phyloP scores from a whole-genome alignment of 768 basidiomycete species.

The Grammothele lineata region DNA sequence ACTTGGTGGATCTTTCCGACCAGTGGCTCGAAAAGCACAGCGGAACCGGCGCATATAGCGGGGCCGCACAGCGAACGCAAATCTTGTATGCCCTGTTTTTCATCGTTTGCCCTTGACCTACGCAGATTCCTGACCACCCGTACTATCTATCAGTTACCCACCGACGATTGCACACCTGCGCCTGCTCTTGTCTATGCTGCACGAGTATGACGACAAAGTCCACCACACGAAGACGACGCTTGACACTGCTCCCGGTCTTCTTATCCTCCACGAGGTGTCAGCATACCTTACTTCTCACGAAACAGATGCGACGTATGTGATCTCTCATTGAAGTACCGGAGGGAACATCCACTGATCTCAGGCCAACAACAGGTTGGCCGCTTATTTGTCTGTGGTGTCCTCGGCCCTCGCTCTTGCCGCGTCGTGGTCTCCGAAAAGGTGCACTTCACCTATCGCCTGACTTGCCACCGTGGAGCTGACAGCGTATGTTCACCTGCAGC shows the following conservation, averaged over 20 bases:
- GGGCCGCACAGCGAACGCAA: conserved; percentile 25
- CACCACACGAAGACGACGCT: conserved; percentile 32
- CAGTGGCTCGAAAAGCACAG: conserved; percentile 29
- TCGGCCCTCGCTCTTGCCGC: conserved; percentile 41
- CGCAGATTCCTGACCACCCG: conserved; percentile 13
- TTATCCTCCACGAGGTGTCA: conserved; percentile 60
- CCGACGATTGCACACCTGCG: conserved; percentile 54
- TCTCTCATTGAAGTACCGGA: no score
- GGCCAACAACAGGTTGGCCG: conserved; percentile 34
- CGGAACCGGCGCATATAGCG: conserved; percentile 25
- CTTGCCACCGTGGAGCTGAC: no score
- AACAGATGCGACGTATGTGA: conserved; percentile 18
- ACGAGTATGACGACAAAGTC: conserved; percentile 25
- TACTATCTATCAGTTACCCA: conserved; percentile 68
- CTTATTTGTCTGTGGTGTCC: conserved; percentile 47
- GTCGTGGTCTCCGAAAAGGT: conserved; percentile 29
- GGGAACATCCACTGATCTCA: no score
- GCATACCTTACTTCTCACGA: conserved; percentile 38
- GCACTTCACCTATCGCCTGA: conserved; percentile 8
- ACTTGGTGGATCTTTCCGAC: conserved; percentile 49
- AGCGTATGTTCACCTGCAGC: no score
- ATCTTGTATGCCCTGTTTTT: conserved; percentile 47
- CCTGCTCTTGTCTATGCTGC: conserved; percentile 47
- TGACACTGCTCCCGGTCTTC: conserved; percentile 40
- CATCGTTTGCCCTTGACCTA: background rate